Base-by-base conservation (phyloP, 257 asterid species). In the Cinchona pubescens region DNA sequence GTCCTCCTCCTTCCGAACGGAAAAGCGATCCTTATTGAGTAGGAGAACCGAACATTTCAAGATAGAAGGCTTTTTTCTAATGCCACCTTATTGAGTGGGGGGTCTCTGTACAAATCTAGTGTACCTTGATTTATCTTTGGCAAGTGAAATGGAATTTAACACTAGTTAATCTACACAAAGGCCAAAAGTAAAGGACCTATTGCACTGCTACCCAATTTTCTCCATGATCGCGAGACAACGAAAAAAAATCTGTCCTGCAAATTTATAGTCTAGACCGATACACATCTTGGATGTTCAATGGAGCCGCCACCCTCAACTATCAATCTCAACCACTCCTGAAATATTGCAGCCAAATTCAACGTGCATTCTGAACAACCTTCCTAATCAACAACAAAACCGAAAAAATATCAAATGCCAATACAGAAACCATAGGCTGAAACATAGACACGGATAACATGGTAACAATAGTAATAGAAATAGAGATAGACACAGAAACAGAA, bases 81-180 rank as follows among this genome's bases (percentile, higher is more conserved):
- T 23, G 5, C 37, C 29, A 35, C 42, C 43, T 56, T 59, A 30
- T 40, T 42, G 3, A 51, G 64, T 67, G 75, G 16, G 73, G 75
- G 16, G 73, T 35, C 79, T 71, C 91, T 85, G 85, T 82, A 87
- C 90, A 89, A 56, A 56, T 67, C 68, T 69, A 49, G 74, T 61
- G 72, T 69, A 82, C 43, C 48, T 69, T 37, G 43, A 72, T 55
- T 66, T 23, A 71, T 14, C 61, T 21, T 72, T 46, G 71, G 76
- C 74, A 21, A 32, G 43, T 25, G 0, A 34, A 23, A 43, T 62
- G 40, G n/a, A 69, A 32, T 69, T 71, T 76, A 58, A 21, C 55
- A 42, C 71, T 43, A 32, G 3, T 34, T 43, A 58, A 76, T 76
- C 75, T 58, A 43, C 75, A 76, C 46, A 5, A 10, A n/a, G 70